Conservation (phyloP, 2,329 filamentous ascomycete species). For the Lomentospora prolificans region DNA sequence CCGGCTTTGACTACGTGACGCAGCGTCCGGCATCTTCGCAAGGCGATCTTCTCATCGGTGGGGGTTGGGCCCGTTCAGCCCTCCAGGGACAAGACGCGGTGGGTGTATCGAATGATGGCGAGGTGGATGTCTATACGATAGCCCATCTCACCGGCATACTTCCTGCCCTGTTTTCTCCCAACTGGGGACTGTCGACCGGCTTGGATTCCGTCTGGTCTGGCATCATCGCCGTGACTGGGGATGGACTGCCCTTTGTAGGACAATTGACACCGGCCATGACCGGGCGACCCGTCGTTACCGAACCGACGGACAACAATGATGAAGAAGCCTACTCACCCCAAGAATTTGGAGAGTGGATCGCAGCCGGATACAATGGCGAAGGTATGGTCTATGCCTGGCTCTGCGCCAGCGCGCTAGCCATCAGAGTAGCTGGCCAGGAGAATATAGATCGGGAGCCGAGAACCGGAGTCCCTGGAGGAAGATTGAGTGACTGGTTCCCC, state of each 20-base stretch:
- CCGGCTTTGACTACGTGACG: conserved; percentile 42
- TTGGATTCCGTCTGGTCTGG: conserved; percentile 39
- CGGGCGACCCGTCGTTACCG: conserved; percentile 1
- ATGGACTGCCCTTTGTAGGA: conserved; percentile 40
- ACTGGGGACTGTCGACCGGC: conserved; percentile 22
- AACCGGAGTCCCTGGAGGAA: conserved; percentile 25
- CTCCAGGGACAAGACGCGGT: conserved; percentile 33
- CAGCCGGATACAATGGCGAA: conserved; percentile 39
- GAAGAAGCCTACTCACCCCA: conserved; percentile 4
- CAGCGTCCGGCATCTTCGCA: conserved; percentile 26
- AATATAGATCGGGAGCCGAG: conserved; percentile 17
- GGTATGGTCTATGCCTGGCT: conserved; percentile 47
- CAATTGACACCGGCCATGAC: conserved; percentile 24
- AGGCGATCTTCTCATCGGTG: conserved; percentile 45
- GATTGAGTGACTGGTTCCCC: conserved; percentile 30
- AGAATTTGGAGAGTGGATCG: conserved; percentile 36
- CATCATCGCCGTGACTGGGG: conserved; percentile 35
- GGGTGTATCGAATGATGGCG: conserved; percentile 36
- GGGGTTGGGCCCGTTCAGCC: conserved; percentile 35
- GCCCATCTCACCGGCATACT: conserved; percentile 32
- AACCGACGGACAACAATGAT: conserved; percentile 9
- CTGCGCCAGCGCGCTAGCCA: conserved; percentile 34
- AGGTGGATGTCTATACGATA: conserved; percentile 26
- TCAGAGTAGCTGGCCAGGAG: conserved; percentile 34
- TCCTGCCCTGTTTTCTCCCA: conserved; percentile 28